phyloP scores from a whole-genome alignment of 2,329 filamentous ascomycete genomes.

The Alternaria novae-zelandiae region DNA sequence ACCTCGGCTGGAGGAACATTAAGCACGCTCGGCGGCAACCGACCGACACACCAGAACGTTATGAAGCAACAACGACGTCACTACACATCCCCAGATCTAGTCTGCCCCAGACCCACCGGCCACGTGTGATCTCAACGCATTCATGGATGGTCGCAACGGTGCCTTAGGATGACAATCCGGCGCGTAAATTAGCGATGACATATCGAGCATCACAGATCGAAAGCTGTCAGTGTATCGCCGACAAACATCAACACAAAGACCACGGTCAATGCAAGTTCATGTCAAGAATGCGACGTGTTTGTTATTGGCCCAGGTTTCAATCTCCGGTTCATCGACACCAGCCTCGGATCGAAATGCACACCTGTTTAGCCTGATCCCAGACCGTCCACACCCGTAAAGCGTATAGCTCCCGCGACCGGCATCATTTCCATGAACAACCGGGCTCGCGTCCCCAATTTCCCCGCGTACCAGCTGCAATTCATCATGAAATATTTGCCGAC shows the following conservation, averaged over 20 bases:
- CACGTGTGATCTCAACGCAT: neutral
- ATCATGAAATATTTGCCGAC: slow-evolving; percentile 7
- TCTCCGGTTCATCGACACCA: neutral
- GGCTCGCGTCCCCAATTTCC: slow-evolving; percentile 20
- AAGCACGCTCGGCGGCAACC: neutral
- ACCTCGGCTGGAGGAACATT: neutral
- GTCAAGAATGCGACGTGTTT: neutral
- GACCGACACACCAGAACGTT: neutral
- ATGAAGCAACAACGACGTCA: neutral
- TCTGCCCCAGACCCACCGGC: neutral
- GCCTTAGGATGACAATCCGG: neutral
- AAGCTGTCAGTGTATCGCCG: neutral
- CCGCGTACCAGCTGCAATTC: slow-evolving; percentile 21
- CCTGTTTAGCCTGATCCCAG: slow-evolving; percentile 38
- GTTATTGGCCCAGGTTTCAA: neutral
- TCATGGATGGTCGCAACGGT: neutral
- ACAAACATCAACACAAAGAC: neutral
- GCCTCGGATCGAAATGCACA: neutral
- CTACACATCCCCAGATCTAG: neutral
- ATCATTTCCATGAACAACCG: slow-evolving; percentile 19
- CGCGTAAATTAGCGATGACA: neutral
- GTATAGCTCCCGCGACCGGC: slow-evolving; percentile 22
- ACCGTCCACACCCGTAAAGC: slow-evolving; percentile 17
- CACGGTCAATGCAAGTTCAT: neutral
- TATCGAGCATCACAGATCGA: neutral